Evolutionary conservation across 805 yeast genomes (phyloP).

Genomic region (Candida koratica): DNA sequence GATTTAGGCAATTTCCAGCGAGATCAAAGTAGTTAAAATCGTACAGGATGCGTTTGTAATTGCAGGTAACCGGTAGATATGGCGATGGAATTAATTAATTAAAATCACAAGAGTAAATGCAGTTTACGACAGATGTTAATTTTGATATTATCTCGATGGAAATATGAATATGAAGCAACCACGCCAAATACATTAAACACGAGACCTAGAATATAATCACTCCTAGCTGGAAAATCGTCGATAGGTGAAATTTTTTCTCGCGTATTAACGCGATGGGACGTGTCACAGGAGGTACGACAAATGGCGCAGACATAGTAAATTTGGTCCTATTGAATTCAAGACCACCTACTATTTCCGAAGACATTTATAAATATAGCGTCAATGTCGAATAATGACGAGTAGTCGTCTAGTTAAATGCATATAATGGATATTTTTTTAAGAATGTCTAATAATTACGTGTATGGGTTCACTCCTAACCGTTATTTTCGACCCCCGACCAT

Average conservation of each 20-base stretch:
- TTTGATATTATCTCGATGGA: too few relatives aligned
- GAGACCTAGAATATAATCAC: neutral
- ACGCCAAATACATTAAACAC: slow-evolving; percentile 3
- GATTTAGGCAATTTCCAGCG: neutral
- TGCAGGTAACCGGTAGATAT: neutral
- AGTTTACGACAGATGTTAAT: too few relatives aligned
- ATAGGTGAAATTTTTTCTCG: slow-evolving; percentile 5
- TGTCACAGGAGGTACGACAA: slow-evolving; percentile 8
- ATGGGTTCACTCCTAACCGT: slow-evolving; percentile 7
- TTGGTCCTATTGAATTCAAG: neutral
- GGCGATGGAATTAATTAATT: too few relatives aligned
- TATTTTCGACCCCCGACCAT: slow-evolving; percentile 8
- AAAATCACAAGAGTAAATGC: too few relatives aligned
- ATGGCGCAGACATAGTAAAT: slow-evolving; percentile 1
- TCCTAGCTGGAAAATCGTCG: neutral
- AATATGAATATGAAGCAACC: too few relatives aligned
- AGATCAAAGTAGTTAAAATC: slow-evolving; percentile 4
- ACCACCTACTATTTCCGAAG: slow-evolving; percentile 2
- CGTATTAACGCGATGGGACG: slow-evolving; percentile 8
- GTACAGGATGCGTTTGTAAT: neutral
- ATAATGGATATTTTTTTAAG: slow-evolving; percentile 4
- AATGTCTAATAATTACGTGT: slow-evolving; percentile 7
- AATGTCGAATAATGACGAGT: slow-evolving; percentile 3
- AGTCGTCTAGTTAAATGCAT: too few relatives aligned
- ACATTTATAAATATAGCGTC: slow-evolving; percentile 1